These are phyloP conservation scores for Priceomyces fermenticarens DNA, from an alignment of 805 yeast genomes.

Conservation along the genomic window DNA sequence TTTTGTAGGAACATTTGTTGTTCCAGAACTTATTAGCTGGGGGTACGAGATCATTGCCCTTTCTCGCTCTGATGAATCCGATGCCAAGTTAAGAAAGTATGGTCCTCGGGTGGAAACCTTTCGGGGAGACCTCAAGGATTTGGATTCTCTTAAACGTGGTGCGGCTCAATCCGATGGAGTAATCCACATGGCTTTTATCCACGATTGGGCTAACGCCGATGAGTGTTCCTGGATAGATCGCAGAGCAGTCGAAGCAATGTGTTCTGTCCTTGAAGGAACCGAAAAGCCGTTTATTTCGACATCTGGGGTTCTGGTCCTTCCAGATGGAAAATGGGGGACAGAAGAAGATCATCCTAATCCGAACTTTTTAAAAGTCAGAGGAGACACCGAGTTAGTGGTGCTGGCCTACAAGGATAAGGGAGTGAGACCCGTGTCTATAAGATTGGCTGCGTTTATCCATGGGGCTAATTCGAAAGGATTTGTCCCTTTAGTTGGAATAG, in stretches of 20 bases:
- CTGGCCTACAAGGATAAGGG: constrained; percentile 18
- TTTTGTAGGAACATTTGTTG: constrained; percentile 23
- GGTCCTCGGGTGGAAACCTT: constrained; percentile 25
- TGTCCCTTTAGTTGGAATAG: constrained; percentile 18
- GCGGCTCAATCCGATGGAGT: constrained; percentile 32
- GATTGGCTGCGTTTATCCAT: constrained; percentile 33
- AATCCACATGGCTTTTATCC: too few species aligned
- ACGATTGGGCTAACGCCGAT: too few species aligned
- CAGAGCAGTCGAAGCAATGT: too few species aligned
- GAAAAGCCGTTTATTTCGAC: constrained; percentile 23
- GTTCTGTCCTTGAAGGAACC: constrained; percentile 24
- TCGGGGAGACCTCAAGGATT: constrained; percentile 24
- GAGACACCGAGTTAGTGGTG: constrained; percentile 11
- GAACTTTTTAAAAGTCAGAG: too few species aligned
- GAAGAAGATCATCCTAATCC: background rate
- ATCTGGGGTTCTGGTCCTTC: constrained; percentile 14
- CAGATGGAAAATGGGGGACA: background rate
- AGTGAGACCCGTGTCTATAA: constrained; percentile 19
- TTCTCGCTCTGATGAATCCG: constrained; percentile 29
- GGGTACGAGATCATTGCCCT: constrained; percentile 27
- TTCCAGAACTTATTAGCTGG: constrained; percentile 14
- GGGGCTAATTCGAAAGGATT: constrained; percentile 27
- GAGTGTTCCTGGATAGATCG: too few species aligned
- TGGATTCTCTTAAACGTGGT: constrained; percentile 22
- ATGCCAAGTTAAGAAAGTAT: constrained; percentile 15